These are phyloP conservation scores for Lentinula detonsa DNA, from an alignment of 768 basidiomycete species.

Conservation along the genomic window DNA sequence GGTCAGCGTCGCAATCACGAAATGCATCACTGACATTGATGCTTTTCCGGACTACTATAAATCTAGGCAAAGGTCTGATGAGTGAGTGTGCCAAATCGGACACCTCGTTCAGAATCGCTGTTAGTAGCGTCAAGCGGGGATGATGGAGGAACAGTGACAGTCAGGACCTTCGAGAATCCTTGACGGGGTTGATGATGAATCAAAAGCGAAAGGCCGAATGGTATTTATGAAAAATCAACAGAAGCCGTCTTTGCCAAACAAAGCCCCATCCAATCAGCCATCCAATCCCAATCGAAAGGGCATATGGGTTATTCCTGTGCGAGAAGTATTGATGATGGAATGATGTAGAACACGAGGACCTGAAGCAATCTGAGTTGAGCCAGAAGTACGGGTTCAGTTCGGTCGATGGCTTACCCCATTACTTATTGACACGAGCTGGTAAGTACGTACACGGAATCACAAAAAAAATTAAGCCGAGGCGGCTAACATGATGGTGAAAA, in stretches of 20 bases:
- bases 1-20: slow-evolving; percentile 1
- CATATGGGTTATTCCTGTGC: slow-evolving; percentile 7
- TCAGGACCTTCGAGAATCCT: background rate
- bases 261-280: slow-evolving; percentile 1
- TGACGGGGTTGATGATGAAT: slow-evolving; percentile 7
- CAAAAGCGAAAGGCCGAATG: slow-evolving; percentile 4
- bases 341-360: slow-evolving; percentile 7
- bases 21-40: slow-evolving; percentile 1
- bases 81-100: background rate
- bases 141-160: background rate
- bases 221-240: slow-evolving; percentile 7
- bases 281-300: slow-evolving; percentile 3
- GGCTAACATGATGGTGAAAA: background rate
- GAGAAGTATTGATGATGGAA: slow-evolving; percentile 8
- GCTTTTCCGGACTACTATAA: background rate
- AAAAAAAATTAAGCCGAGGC: background rate
- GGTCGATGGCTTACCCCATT: slow-evolving; percentile 1
- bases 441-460: background rate
- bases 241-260: slow-evolving; percentile 6
- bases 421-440: background rate
- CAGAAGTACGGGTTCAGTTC: slow-evolving; percentile 1
- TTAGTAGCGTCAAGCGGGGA: background rate
- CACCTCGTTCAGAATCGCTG: background rate
- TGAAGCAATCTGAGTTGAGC: slow-evolving; percentile 1
- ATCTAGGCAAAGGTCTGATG: background rate